These are phyloP conservation scores for Eimeria brunetti DNA, from an alignment of 169 alveolate genomes.

Conservation along the genomic window DNA sequence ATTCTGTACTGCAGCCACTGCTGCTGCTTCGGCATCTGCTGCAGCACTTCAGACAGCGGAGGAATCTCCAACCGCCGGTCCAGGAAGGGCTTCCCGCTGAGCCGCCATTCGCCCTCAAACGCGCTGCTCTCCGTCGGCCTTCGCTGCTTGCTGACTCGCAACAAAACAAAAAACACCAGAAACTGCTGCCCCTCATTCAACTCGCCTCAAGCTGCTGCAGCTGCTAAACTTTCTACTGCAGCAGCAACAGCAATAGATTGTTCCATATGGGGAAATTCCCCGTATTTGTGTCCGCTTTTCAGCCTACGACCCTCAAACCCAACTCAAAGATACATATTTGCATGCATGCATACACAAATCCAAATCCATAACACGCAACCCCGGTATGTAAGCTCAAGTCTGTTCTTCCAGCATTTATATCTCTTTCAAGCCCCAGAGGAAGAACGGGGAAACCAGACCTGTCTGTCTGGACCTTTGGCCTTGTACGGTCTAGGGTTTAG, in stretches of 20 bases:
- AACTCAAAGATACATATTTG: too few species aligned
- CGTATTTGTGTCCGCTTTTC: neutral
- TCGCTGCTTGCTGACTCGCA: neutral
- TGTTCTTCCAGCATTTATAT: too few species aligned
- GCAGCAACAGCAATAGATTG: neutral
- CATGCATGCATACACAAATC: neutral
- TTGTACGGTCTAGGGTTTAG: neutral
- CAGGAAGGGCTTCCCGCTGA: neutral
- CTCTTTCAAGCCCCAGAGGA: neutral
- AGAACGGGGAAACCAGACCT: neutral
- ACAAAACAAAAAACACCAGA: neutral
- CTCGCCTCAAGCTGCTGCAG: neutral
- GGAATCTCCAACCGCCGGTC: neutral
- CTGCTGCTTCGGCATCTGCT: slow-evolving; percentile 27
- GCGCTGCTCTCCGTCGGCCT: slow-evolving; percentile 3
- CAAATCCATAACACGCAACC: neutral
- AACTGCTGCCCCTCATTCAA: neutral
- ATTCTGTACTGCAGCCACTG: neutral
- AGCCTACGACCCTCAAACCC: too few species aligned
- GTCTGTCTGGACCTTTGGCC: too few species aligned
- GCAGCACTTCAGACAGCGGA: neutral
- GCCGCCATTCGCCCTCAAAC: slow-evolving; percentile 1
- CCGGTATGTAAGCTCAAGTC: too few species aligned
- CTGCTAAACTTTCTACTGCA: neutral
- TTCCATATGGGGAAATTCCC: neutral